Percentiles rank a stretch among this genome's conserved stretches.
Conservation (phyloP, 202 grass and related monocot genomes). For the Saccharum hybrid region DNA sequence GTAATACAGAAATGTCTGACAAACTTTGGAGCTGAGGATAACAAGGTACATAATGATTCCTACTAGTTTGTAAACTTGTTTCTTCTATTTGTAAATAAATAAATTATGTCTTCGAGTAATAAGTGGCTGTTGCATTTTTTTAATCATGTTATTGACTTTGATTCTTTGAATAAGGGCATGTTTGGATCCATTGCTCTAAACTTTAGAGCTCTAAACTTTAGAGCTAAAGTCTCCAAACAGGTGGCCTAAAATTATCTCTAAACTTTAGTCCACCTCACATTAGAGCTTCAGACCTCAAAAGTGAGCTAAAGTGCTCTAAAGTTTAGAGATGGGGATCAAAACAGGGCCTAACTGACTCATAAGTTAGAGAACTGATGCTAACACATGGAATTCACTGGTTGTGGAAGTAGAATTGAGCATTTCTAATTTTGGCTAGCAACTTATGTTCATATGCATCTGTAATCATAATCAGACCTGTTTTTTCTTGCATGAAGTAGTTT, state of each 20-base stretch:
- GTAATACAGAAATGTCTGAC: conserved; percentile 77
- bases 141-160: neutral
- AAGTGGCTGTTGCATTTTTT: neutral
- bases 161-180: too few relatives aligned
- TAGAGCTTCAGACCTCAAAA: too few relatives aligned
- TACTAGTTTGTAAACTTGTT: conserved; percentile 22
- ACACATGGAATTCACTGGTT: conserved; percentile 5
- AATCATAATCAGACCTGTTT: conserved; percentile 15
- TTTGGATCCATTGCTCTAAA: too few relatives aligned
- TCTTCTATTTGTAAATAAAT: neutral
- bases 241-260: too few relatives aligned
- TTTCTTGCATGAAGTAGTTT: conserved; percentile 9
- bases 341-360: neutral
- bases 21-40: conserved; percentile 67
- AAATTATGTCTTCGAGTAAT: neutral
- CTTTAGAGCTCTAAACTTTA: too few relatives aligned
- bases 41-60: conserved; percentile 60
- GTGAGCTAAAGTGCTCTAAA: too few relatives aligned
- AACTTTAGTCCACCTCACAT: too few relatives aligned
- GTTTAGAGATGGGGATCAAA: too few relatives aligned
- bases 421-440: conserved; percentile 12
- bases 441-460: neutral
- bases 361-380: neutral
- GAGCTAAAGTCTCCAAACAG: too few relatives aligned
- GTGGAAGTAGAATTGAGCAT: neutral